These are phyloP conservation scores for Kazachstania africana DNA, from an alignment of 805 yeast species.

Conservation along the genomic window DNA sequence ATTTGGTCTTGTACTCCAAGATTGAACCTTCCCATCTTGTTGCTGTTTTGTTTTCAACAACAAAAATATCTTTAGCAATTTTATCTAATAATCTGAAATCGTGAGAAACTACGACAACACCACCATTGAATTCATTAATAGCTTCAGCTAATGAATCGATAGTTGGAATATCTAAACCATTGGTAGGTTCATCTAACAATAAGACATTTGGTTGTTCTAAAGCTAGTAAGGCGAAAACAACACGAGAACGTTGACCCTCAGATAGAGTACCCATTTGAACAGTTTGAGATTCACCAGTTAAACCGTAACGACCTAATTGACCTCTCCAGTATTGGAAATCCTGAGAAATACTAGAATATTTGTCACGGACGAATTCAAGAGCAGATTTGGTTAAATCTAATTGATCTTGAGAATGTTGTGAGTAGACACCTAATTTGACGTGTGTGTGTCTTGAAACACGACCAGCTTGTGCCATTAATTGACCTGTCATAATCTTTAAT, in stretches of 20 bases:
- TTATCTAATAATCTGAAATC: slow-evolving; percentile 96
- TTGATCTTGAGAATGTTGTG: slow-evolving; percentile 98
- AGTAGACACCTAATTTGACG: slow-evolving; percentile 94
- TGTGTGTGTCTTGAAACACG: slow-evolving; percentile 96
- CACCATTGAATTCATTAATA: slow-evolving; percentile 88
- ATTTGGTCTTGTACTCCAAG: slow-evolving; percentile 82
- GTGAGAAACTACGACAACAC: slow-evolving; percentile 97
- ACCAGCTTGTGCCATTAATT: slow-evolving; percentile 78
- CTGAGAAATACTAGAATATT: slow-evolving; percentile 80
- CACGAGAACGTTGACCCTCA: slow-evolving; percentile 99
- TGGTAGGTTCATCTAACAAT: slow-evolving; percentile 97
- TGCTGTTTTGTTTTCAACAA: slow-evolving; percentile 90
- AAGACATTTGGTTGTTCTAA: slow-evolving; percentile 90
- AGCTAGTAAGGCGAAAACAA: slow-evolving; percentile 92
- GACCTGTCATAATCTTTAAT: slow-evolving; percentile 94
- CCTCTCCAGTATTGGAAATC: slow-evolving; percentile 98
- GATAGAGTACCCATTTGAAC: slow-evolving; percentile 97
- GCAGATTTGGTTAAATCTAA: slow-evolving; percentile 92
- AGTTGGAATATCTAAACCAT: slow-evolving; percentile 97
- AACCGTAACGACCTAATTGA: slow-evolving; percentile 95
- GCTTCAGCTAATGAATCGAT: slow-evolving; percentile 97
- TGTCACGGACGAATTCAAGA: slow-evolving; percentile 92
- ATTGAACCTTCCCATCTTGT: slow-evolving; percentile 94
- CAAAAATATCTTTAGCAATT: slow-evolving; percentile 94
- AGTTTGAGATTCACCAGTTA: slow-evolving; percentile 98